Percentiles rank a stretch among this genome's conserved stretches.
phyloP scores from a whole-genome alignment of 129 eudicot genomes.

The Oenanthe sinensis region DNA sequence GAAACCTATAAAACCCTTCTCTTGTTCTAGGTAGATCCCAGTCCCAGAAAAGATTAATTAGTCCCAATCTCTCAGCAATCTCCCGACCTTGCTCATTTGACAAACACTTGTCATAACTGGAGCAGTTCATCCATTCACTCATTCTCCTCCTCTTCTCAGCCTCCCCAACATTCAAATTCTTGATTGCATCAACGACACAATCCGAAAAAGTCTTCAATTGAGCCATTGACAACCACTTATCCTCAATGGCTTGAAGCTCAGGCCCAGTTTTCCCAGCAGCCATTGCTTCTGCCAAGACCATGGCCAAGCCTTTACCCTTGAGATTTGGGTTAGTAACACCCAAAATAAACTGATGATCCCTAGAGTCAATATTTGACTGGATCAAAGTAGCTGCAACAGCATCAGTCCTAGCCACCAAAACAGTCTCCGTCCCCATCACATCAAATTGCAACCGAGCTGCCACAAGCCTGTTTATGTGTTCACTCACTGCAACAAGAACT shows the following conservation, averaged over 20 bases:
- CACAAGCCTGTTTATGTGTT: constrained; percentile 78
- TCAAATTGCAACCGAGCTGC: constrained; percentile 88
- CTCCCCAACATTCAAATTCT: constrained; percentile 35
- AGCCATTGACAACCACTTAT: constrained; percentile 64
- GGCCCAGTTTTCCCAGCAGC: constrained; percentile 66
- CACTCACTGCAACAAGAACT: constrained; percentile 69
- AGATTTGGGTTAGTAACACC: constrained; percentile 70
- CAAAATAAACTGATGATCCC: constrained; percentile 86
- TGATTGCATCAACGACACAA: constrained; percentile 54
- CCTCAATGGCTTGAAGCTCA: constrained; percentile 78
- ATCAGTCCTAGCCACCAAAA: constrained; percentile 83
- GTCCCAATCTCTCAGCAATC: constrained; percentile 53
- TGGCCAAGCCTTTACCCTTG: constrained; percentile 63
- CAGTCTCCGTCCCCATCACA: constrained; percentile 82
- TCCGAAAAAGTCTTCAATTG: constrained; percentile 71
- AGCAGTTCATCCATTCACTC: constrained; percentile 62
- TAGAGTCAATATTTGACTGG: constrained; percentile 69
- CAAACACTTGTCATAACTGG: constrained; percentile 68
- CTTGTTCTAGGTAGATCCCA: constrained; percentile 95
- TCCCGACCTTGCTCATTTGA: constrained; percentile 66
- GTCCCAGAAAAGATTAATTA: constrained; percentile 68
- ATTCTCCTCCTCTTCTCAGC: constrained; percentile 56
- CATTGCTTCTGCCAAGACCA: constrained; percentile 53
- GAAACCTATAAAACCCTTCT: constrained; percentile 89
- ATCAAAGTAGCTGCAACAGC: constrained; percentile 82